A percentile compares a stretch with the other conserved stretches of the same genome.
Evolutionary conservation across 106 monocot genomes (phyloP).

Genomic region (Narthecium ossifragum): DNA sequence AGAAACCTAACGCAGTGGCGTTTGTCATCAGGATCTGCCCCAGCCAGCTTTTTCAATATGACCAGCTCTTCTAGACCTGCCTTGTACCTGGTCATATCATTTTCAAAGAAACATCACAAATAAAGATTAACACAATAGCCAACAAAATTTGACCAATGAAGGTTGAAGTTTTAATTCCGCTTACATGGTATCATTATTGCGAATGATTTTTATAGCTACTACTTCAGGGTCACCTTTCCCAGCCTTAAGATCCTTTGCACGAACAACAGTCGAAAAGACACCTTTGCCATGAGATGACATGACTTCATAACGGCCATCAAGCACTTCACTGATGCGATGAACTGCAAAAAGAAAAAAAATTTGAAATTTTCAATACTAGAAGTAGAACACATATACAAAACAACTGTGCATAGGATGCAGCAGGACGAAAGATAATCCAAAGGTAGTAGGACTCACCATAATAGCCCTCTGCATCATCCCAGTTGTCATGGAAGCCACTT

Average conservation of each 20-base stretch:
- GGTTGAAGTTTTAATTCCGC: conserved; percentile 5
- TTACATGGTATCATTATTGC: conserved; percentile 95
- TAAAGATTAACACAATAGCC: background rate
- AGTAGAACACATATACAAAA: too few species aligned
- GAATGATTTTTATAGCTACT: conserved; percentile 98
- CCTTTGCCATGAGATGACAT: conserved; percentile 96
- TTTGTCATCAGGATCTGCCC: conserved; percentile 87
- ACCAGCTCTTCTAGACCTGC: conserved; percentile 79
- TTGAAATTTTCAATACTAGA: too few species aligned
- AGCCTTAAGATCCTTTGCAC: conserved; percentile 92
- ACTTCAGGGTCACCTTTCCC: conserved; percentile 76
- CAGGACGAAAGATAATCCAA: background rate
- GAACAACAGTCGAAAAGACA: conserved; percentile 97
- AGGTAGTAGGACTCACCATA: conserved; percentile 56
- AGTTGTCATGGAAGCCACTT: conserved; percentile 86
- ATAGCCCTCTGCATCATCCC: conserved; percentile 99
- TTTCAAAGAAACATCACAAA: background rate
- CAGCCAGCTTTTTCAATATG: conserved; percentile 77
- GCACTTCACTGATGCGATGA: conserved; percentile 85
- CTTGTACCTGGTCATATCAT: conserved; percentile 73
- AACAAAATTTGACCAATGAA: background rate
- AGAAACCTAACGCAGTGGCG: conserved; percentile 98
- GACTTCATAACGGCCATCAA: conserved; percentile 96
- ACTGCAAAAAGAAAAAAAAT: conserved; percentile 18
- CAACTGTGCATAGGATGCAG: background rate